phyloP scores from a whole-genome alignment of 768 basidiomycete genomes.

The Mrakia hoshinonis region DNA sequence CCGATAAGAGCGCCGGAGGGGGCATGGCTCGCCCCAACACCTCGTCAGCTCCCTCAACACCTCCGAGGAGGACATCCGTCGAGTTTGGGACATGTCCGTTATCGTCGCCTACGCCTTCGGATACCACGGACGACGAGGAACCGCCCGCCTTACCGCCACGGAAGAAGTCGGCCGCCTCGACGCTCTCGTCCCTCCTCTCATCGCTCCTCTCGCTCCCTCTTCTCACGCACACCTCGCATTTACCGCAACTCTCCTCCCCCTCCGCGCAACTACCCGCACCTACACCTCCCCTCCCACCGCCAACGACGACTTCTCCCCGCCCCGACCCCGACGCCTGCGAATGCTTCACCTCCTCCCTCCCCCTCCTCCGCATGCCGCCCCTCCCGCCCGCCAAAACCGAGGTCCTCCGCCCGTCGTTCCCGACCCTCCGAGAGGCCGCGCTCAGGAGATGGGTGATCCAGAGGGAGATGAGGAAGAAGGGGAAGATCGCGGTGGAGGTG shows the following conservation, averaged over 20 bases:
- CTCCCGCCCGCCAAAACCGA: not conserved
- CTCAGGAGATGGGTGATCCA: not conserved
- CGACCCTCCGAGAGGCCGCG: not conserved
- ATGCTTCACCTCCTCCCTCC: not conserved
- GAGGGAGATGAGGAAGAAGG: not conserved
- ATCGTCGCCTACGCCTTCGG: not conserved
- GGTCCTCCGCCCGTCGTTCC: not conserved
- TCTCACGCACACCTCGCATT: not conserved
- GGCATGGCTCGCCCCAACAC: no score
- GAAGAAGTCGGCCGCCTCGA: not conserved
- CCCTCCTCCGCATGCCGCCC: slow-evolving; percentile 1
- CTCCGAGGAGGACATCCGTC: no score
- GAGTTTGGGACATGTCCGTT: no score
- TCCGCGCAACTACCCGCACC: not conserved
- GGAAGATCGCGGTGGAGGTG: not conserved
- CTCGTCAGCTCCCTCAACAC: no score
- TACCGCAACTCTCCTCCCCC: not conserved
- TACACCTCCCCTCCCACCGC: not conserved
- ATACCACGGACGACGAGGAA: not conserved
- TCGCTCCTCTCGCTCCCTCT: not conserved
- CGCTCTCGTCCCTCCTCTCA: not conserved
- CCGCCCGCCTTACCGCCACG: not conserved
- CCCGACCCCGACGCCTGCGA: not conserved
- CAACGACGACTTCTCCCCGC: no score
- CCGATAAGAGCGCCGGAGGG: no score